phyloP scores from a whole-genome alignment of 2,329 filamentous ascomycete genomes.

The Sporothrix humicola region DNA sequence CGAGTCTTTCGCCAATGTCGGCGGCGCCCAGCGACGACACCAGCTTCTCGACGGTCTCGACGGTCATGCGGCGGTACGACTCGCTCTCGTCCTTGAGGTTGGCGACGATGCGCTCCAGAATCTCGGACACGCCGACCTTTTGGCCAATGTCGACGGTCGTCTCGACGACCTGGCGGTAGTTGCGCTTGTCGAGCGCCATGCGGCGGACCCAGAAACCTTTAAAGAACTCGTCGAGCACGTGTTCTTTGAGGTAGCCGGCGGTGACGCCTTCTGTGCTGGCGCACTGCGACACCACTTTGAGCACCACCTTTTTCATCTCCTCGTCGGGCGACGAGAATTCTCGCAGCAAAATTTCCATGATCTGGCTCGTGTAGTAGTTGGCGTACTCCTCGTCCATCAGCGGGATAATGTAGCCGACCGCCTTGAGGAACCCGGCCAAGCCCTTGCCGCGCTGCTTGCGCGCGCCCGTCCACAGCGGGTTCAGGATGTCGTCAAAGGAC shows the following conservation, averaged over 20 bases:
- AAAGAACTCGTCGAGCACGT: slow-evolving; percentile 95
- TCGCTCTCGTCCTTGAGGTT: slow-evolving; percentile 99
- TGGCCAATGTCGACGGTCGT: slow-evolving; percentile 96
- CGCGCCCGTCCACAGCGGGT: slow-evolving; percentile 95
- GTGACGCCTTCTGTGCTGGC: slow-evolving; percentile 94
- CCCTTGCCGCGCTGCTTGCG: slow-evolving; percentile 96
- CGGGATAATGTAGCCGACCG: slow-evolving; percentile 96
- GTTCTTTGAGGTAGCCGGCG: slow-evolving; percentile 90
- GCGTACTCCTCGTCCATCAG: slow-evolving; percentile 99
- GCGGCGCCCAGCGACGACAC: slow-evolving; percentile 91
- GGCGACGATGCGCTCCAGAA: slow-evolving; percentile 87
- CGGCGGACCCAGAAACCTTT: slow-evolving; percentile 98
- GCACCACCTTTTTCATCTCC: slow-evolving; percentile 99
- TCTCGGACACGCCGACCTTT: slow-evolving; percentile 97
- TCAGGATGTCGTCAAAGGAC: slow-evolving; percentile 96
- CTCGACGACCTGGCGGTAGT: slow-evolving; percentile 97
- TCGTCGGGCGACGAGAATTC: slow-evolving; percentile 98
- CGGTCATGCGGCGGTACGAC: slow-evolving; percentile 97
- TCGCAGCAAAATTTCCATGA: slow-evolving; percentile 96
- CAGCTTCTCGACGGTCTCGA: slow-evolving; percentile 96
- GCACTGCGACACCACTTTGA: slow-evolving; percentile 97
- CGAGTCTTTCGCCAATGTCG: slow-evolving; percentile 88
- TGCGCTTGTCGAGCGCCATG: slow-evolving; percentile 96
- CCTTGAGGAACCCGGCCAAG: slow-evolving; percentile 93
- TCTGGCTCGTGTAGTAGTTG: slow-evolving; percentile 98